A percentile compares a stretch with the other conserved stretches of the same genome.
Conservation (phyloP, 179 eudicot species). For the Carnegiea gigantea region DNA sequence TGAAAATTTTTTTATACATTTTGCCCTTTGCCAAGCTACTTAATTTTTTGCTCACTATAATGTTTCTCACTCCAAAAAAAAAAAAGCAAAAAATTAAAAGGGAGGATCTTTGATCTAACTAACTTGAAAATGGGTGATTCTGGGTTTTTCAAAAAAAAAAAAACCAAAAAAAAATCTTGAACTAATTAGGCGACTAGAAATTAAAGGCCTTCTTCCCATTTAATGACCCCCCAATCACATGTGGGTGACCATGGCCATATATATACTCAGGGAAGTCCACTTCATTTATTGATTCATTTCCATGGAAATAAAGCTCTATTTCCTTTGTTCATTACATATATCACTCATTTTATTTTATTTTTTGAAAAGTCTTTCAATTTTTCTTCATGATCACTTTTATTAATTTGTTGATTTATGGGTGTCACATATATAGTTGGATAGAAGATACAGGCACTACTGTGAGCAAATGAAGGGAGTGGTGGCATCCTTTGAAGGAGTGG, state of each 20-base stretch:
- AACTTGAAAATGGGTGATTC: conserved; percentile 25
- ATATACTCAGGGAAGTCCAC: conserved; percentile 25
- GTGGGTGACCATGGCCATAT: conserved; percentile 45
- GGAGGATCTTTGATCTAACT: conserved; percentile 34
- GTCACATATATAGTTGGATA: conserved; percentile 55
- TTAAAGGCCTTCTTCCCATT: conserved; percentile 35
- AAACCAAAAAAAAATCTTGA: conserved; percentile 32
- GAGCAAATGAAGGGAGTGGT: conserved; percentile 76
- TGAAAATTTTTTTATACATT: background rate
- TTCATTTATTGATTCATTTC: conserved; percentile 39
- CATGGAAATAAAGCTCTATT: conserved; percentile 25
- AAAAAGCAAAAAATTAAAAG: background rate
- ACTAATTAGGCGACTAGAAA: conserved; percentile 52
- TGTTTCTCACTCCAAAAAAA: background rate
- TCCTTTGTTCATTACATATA: conserved; percentile 18
- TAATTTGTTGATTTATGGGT: background rate
- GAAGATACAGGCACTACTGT: conserved; percentile 78
- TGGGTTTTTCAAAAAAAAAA: conserved; percentile 14
- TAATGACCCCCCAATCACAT: conserved; percentile 54
- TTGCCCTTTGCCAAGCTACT: background rate
- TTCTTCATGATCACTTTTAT: background rate
- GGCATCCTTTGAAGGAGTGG: conserved; percentile 66
- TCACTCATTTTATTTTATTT: background rate
- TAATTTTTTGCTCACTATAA: background rate
- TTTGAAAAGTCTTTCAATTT: background rate